Evolutionary conservation across 2,329 filamentous ascomycete genomes (phyloP), one percentile per base, ranked within the genome.

Genomic region (Cladosporium sp.): DNA sequence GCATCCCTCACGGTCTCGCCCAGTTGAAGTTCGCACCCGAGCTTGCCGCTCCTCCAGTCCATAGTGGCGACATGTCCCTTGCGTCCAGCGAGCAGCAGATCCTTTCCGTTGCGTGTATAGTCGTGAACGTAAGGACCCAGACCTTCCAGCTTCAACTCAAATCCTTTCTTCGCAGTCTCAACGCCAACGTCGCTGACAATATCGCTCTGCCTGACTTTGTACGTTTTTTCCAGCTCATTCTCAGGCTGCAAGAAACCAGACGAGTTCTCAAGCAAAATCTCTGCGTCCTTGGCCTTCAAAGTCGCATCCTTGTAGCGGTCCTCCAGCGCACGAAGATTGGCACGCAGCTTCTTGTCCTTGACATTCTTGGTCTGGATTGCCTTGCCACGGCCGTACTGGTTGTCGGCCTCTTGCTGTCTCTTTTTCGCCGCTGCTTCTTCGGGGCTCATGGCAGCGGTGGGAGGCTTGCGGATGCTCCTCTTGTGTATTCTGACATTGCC

Each of bases 1-100:
- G 86, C 85, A 70, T 96, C 92, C 46, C 92, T 78, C 11, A 97
- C 79, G 0, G 90, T 97, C 74, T 98, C 93, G 43, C 84, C 83
- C 55, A 98, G 76, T 66, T 98, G 89, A 55, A 97, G 63, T 67
- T 98, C 93, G 66, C 90, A 96, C 6, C 88, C 88, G 53, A 96
- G 73, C 68, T 91, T 95, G 36, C 91, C 92, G 59, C 86, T 85
- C 56, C 92, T 78, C 92, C 93, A 98, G 70, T 98, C 91, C 82
- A 97, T 94, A 0, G 88, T 92, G 50, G 93, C 92, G 57, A 98
- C 77, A 80, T 98, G 93, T 12, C 93, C 93, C 70, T 95, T 96
- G 53, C 89, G 78, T 22, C 93, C 91, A 11, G 85, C 90, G 29
- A 98, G 76, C 48, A 98, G 73, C 55, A 98, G 72, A 61, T 94